A percentile compares a stretch with the other conserved stretches of the same genome.
Evolutionary conservation across 257 asterid genomes (phyloP).

Genomic region (Jacaranda mimosifolia): DNA sequence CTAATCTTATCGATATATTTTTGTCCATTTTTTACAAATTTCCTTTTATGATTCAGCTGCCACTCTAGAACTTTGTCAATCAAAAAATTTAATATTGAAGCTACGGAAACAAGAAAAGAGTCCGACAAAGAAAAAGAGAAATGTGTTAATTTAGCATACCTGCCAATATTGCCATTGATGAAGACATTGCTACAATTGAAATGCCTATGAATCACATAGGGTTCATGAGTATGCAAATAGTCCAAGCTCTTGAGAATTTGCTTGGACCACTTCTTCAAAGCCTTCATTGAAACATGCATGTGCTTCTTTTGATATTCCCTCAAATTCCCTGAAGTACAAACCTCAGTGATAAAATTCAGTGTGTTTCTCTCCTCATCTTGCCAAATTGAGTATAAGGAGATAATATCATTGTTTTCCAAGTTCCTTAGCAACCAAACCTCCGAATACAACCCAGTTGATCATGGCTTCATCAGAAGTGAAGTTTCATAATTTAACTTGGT

Average conservation of each 20-base stretch:
- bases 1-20: too few relatives aligned
- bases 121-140: neutral
- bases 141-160: constrained; percentile 43
- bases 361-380: constrained; percentile 61
- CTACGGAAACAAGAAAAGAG: neutral
- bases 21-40: too few relatives aligned
- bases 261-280: constrained; percentile 82
- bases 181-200: constrained; percentile 87
- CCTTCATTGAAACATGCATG: constrained; percentile 73
- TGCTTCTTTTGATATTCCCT: constrained; percentile 83
- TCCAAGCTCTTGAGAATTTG: constrained; percentile 84
- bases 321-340: constrained; percentile 83
- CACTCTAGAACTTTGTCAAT: too few relatives aligned
- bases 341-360: constrained; percentile 85
- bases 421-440: constrained; percentile 68
- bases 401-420: constrained; percentile 62
- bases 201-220: constrained; percentile 82
- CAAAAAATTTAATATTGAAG: neutral
- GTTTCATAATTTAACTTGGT: constrained; percentile 71
- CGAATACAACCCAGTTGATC: constrained; percentile 59
- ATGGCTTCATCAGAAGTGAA: constrained; percentile 57
- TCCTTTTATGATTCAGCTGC: too few relatives aligned
- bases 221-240: constrained; percentile 77
- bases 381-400: constrained; percentile 73
- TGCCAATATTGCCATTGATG: constrained; percentile 90